A percentile compares a stretch with the other conserved stretches of the same genome.
These are phyloP conservation scores for Cyclocybe cylindracea DNA, from an alignment of 768 basidiomycete species.

Conservation along the genomic window DNA sequence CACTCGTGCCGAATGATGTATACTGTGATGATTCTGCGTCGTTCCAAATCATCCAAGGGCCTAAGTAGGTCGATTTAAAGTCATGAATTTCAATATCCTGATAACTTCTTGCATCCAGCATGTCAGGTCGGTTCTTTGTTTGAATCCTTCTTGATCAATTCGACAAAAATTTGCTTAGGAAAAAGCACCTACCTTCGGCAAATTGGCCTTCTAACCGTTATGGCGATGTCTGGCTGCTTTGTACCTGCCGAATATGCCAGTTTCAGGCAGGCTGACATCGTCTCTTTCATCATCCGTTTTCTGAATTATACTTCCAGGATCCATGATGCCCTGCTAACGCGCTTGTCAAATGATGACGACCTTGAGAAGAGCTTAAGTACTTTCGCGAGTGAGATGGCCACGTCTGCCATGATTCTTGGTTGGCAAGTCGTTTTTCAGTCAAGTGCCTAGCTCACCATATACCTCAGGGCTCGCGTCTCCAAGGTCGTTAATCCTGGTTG, in stretches of 20 bases:
- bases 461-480: conserved; percentile 64
- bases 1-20: conserved; percentile 85
- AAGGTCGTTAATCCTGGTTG: conserved; percentile 78
- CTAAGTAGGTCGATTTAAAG: conserved; percentile 57
- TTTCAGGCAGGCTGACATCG: conserved; percentile 53
- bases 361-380: conserved; percentile 90
- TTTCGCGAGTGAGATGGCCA: conserved; percentile 94
- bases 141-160: neutral
- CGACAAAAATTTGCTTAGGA: conserved; percentile 37
- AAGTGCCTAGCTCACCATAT: neutral
- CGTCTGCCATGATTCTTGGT: conserved; percentile 90
- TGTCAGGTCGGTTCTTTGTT: conserved; percentile 37
- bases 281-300: neutral
- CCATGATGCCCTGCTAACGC: conserved; percentile 81
- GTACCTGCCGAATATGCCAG: conserved; percentile 94
- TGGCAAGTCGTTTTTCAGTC: neutral
- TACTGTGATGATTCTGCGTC: conserved; percentile 82
- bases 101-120: conserved; percentile 25
- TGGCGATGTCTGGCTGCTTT: conserved; percentile 91
- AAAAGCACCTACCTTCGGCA: conserved; percentile 95
- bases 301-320: conserved; percentile 43
- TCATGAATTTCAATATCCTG: neutral
- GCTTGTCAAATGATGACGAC: conserved; percentile 93
- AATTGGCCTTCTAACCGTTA: conserved; percentile 76
- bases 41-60: conserved; percentile 92